Percentiles rank a stretch among this genome's conserved stretches.
These are phyloP conservation scores for Tetraselmis striata DNA, from an alignment of 139 green algal species.

Conservation along the genomic window DNA sequence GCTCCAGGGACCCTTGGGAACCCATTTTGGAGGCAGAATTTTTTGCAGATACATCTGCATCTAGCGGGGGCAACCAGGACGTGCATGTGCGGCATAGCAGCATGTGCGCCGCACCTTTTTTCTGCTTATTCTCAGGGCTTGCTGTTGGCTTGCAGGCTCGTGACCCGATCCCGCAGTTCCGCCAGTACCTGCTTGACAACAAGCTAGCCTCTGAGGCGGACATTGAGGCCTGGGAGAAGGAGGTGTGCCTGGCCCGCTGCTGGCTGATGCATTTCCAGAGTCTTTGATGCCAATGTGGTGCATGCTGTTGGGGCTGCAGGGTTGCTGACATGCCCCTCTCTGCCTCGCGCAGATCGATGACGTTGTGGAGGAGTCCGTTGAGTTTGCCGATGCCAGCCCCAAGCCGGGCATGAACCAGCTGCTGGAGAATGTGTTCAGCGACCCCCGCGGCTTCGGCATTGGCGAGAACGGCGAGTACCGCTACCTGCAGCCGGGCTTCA, in stretches of 20 bases:
- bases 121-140: too few relatives aligned
- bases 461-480: conserved; percentile 55
- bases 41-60: too few relatives aligned
- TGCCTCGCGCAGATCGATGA: conserved; percentile 16
- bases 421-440: conserved; percentile 96
- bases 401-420: conserved; percentile 85
- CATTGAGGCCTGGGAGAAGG: conserved; percentile 15
- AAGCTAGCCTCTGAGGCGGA: conserved; percentile 53
- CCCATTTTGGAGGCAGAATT: too few relatives aligned
- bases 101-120: too few relatives aligned
- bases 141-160: conserved; percentile 42
- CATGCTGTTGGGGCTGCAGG: neutral
- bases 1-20: too few relatives aligned
- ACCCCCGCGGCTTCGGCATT: conserved; percentile 88
- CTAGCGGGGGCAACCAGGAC: too few relatives aligned
- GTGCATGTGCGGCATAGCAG: too few relatives aligned
- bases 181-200: conserved; percentile 72
- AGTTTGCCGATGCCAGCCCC: conserved; percentile 88
- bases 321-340: neutral
- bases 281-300: neutral
- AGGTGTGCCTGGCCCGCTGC: too few relatives aligned
- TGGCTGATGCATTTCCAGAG: too few relatives aligned
- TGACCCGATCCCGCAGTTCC: conserved; percentile 81
- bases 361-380: conserved; percentile 82
- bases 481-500: conserved; percentile 81